A percentile compares a stretch with the other conserved stretches of the same genome.
Conservation (phyloP, 148 eudicot species). For the Rheum nobile region DNA sequence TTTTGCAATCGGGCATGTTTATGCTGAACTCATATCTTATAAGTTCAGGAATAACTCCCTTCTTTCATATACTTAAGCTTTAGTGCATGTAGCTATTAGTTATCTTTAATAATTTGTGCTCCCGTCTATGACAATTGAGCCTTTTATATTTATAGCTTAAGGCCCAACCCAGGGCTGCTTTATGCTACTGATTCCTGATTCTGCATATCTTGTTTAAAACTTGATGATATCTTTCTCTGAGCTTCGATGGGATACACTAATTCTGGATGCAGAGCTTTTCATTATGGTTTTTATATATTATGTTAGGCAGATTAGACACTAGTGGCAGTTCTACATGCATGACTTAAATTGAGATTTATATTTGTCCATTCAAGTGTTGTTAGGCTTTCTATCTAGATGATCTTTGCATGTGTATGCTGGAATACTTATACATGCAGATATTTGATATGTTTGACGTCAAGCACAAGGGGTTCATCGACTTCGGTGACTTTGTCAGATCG, state of each 20-base stretch:
- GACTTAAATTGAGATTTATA: not conserved
- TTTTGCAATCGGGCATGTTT: slow-evolving; percentile 74
- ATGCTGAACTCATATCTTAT: not conserved
- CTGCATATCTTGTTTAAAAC: not conserved
- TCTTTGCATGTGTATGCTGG: not conserved
- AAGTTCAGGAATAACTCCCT: not conserved
- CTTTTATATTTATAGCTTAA: not conserved
- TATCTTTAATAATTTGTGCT: not conserved
- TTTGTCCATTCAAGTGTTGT: not conserved
- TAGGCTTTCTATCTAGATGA: not conserved
- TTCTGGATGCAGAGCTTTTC: not conserved
- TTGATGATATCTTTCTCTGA: no score
- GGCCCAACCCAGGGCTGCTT: not conserved
- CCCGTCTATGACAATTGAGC: not conserved
- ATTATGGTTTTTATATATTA: not conserved
- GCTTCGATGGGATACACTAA: not conserved
- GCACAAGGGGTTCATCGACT: slow-evolving; percentile 74
- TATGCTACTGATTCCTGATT: not conserved
- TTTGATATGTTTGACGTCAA: slow-evolving; percentile 85
- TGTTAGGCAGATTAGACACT: not conserved
- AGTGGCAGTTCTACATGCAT: not conserved
- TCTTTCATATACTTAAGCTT: not conserved
- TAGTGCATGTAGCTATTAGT: not conserved
- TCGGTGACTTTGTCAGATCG: slow-evolving; percentile 82
- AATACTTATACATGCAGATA: not conserved